phyloP scores from a whole-genome alignment of 2,329 filamentous ascomycete genomes.

The Apiospora aurea region DNA sequence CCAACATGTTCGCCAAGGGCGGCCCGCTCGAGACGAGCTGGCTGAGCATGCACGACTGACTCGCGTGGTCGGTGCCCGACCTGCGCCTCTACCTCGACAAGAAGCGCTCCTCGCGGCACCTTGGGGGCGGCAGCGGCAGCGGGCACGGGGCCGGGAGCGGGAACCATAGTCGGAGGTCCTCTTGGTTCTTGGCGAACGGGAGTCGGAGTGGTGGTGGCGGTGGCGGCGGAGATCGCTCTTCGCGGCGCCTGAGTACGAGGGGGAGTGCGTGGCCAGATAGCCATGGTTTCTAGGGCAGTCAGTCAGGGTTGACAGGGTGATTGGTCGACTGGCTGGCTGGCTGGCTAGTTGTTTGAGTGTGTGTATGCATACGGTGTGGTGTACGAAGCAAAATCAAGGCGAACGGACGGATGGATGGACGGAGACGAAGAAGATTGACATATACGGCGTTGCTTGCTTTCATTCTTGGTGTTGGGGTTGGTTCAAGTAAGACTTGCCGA shows the following conservation, averaged over 20 bases:
- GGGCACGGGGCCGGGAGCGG: background rate
- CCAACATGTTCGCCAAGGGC: background rate
- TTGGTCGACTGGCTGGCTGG: conserved; percentile 8
- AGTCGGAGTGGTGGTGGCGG: background rate
- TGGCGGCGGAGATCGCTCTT: background rate
- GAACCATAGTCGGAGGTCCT: background rate
- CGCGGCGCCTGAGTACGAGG: background rate
- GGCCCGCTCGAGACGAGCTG: background rate
- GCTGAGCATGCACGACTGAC: conserved; percentile 9
- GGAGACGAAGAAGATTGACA: background rate
- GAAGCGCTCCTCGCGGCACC: conserved; percentile 6
- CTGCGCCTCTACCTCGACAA: conserved; percentile 17
- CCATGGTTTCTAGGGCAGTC: background rate
- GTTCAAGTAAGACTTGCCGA: conserved; percentile 15
- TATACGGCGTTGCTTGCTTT: conserved; percentile 2
- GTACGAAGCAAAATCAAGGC: background rate
- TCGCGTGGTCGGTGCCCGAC: conserved; percentile 15
- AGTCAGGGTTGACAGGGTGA: background rate
- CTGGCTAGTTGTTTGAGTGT: background rate
- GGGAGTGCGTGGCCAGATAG: background rate
- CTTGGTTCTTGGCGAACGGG: background rate
- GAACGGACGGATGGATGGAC: too few relatives aligned
- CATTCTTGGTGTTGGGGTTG: conserved; percentile 10
- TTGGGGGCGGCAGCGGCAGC: background rate
- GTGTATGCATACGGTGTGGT: background rate